A percentile compares a stretch with the other conserved stretches of the same genome.
Evolutionary conservation across 2,329 filamentous ascomycete genomes (phyloP).

Genomic region (Xylaria sp.): DNA sequence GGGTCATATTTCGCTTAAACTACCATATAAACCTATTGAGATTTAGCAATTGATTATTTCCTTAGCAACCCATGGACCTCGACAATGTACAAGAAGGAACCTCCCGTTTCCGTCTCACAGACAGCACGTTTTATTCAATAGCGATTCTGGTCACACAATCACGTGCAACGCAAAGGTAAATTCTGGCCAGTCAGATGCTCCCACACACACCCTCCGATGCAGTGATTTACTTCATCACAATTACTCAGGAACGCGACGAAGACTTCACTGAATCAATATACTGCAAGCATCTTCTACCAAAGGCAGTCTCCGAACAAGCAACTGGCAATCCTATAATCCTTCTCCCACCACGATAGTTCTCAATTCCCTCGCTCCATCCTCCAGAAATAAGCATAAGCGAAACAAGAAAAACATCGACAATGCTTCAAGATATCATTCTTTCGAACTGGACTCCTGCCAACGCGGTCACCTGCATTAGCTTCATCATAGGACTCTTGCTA

Average conservation of each 20-base stretch:
- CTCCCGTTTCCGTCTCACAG: neutral
- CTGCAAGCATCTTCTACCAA: neutral
- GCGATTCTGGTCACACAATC: neutral
- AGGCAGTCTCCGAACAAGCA: neutral
- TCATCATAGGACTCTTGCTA: conserved; percentile 12
- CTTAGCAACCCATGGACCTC: neutral
- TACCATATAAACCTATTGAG: neutral
- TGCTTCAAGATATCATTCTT: conserved; percentile 27
- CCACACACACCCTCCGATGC: no score
- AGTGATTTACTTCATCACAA: neutral
- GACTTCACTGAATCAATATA: neutral
- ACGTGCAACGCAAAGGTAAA: no score
- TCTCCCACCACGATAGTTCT: neutral
- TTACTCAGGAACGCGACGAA: neutral
- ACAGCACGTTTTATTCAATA: neutral
- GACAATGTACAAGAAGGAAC: neutral
- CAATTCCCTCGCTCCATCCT: neutral
- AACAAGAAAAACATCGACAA: conserved; percentile 7
- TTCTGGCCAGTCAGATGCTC: no score
- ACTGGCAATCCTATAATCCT: neutral
- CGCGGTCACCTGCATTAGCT: neutral
- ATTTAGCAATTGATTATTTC: neutral
- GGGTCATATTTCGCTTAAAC: neutral
- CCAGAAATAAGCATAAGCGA: neutral
- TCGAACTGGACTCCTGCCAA: conserved; percentile 6